phyloP scores from a whole-genome alignment of 495 filamentous ascomycete genomes.

The Aspergillus ostianus region DNA sequence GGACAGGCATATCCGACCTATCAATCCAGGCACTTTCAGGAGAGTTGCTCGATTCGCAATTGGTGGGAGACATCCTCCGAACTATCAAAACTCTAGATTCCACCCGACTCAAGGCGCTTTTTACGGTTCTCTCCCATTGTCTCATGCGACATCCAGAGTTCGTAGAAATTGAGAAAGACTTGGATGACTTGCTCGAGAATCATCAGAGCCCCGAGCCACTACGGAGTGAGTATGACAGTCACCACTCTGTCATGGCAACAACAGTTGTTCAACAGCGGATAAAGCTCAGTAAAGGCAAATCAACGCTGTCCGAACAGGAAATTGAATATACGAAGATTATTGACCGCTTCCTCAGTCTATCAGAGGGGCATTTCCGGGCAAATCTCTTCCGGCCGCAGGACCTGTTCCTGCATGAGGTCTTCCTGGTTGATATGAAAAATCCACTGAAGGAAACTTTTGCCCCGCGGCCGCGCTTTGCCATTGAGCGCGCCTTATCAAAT shows the following conservation, averaged over 20 bases:
- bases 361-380: conserved; percentile 54
- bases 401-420: conserved; percentile 73
- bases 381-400: conserved; percentile 57
- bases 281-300: conserved; percentile 76
- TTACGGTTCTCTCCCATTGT: conserved; percentile 21
- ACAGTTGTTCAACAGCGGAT: conserved; percentile 88
- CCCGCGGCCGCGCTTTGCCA: conserved; percentile 71
- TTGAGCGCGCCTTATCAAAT: conserved; percentile 75
- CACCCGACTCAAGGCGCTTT: conserved; percentile 23
- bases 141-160: conserved; percentile 20
- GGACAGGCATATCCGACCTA: conserved; percentile 47
- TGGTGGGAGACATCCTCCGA: conserved; percentile 54
- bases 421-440: conserved; percentile 77
- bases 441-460: conserved; percentile 81
- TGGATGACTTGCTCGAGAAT: conserved; percentile 36
- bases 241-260: conserved; percentile 69
- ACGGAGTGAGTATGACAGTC: conserved; percentile 72
- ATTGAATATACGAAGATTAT: conserved; percentile 73
- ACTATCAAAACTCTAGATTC: conserved; percentile 52
- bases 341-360: conserved; percentile 54
- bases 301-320: conserved; percentile 70
- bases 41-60: conserved; percentile 50
- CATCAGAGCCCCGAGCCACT: conserved; percentile 48
- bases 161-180: conserved; percentile 23
- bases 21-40: conserved; percentile 57